Percentiles rank a stretch among this genome's conserved stretches.
phyloP scores from a whole-genome alignment of 129 eudicot species.

The Saposhnikovia divaricata region DNA sequence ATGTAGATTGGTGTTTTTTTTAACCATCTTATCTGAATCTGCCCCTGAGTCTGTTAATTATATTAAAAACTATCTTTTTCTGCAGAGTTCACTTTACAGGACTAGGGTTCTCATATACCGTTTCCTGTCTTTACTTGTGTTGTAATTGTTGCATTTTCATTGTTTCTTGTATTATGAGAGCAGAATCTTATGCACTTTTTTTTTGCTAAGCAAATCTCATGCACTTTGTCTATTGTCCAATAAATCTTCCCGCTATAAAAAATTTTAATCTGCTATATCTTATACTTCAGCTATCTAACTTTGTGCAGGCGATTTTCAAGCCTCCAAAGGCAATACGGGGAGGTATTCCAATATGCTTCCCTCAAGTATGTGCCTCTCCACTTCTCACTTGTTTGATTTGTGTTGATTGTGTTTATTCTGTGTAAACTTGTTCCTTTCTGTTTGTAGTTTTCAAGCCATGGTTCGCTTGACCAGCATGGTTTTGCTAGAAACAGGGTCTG shows the following conservation, averaged over 20 bases:
- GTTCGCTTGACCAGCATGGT: slow-evolving; percentile 75
- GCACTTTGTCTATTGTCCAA: not conserved
- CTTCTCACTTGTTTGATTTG: not conserved
- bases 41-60: not conserved
- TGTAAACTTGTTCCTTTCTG: slow-evolving; percentile 16
- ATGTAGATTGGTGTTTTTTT: not conserved
- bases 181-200: not conserved
- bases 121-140: not conserved
- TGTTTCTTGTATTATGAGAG: not conserved
- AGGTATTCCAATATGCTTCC: slow-evolving; percentile 90
- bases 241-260: not conserved
- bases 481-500: slow-evolving; percentile 83
- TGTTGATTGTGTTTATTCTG: slow-evolving; percentile 10
- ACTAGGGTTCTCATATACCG: not conserved
- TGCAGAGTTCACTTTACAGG: not conserved
- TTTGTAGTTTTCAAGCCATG: slow-evolving; percentile 63
- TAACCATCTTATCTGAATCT: not conserved
- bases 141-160: not conserved
- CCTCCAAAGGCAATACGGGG: slow-evolving; percentile 93
- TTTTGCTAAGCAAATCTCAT: no score
- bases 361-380: slow-evolving; percentile 52
- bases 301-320: slow-evolving; percentile 60
- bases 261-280: not conserved
- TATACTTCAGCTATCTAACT: not conserved
- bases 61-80: not conserved